Evolutionary conservation across 306 rosid species (phyloP).

Genomic region (Cicer arietinum): DNA sequence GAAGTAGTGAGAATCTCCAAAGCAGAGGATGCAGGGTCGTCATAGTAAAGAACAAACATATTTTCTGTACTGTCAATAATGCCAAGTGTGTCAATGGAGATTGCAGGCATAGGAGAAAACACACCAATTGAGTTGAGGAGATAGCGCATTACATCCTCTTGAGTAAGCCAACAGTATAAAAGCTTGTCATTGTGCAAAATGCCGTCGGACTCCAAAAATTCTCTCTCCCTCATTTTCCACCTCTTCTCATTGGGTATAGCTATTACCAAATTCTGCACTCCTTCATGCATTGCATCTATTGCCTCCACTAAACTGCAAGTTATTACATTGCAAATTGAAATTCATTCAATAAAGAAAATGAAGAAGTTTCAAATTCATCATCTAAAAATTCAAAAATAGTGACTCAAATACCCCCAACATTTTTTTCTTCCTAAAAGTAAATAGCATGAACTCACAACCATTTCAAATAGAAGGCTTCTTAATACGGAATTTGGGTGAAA

Average conservation of each 20-base stretch:
- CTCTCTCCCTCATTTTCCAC: slow-evolving; percentile 43
- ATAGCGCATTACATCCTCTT: slow-evolving; percentile 82
- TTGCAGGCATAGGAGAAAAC: slow-evolving; percentile 55
- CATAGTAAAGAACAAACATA: slow-evolving; percentile 55
- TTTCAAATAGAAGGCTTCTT: too few relatives aligned
- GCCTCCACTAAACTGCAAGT: slow-evolving; percentile 64
- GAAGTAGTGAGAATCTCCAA: slow-evolving; percentile 63
- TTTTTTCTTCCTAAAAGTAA: too few relatives aligned
- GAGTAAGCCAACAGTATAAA: slow-evolving; percentile 84
- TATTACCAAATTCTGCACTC: slow-evolving; percentile 75
- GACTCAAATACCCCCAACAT: too few relatives aligned
- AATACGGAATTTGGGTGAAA: too few relatives aligned
- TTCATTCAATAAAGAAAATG: neutral
- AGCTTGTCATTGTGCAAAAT: slow-evolving; percentile 48
- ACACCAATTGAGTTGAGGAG: slow-evolving; percentile 75
- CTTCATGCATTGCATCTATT: slow-evolving; percentile 70
- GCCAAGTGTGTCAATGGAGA: slow-evolving; percentile 63
- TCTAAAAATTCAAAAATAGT: too few relatives aligned
- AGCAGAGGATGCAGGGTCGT: slow-evolving; percentile 70
- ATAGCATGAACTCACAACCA: too few relatives aligned
- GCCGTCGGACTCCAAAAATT: slow-evolving; percentile 41
- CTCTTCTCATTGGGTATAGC: slow-evolving; percentile 49
- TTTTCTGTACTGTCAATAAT: slow-evolving; percentile 53
- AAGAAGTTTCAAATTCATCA: too few relatives aligned
- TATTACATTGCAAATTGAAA: neutral